phyloP scores from a whole-genome alignment of 129 eudicot species.

The Apium graveolens region DNA sequence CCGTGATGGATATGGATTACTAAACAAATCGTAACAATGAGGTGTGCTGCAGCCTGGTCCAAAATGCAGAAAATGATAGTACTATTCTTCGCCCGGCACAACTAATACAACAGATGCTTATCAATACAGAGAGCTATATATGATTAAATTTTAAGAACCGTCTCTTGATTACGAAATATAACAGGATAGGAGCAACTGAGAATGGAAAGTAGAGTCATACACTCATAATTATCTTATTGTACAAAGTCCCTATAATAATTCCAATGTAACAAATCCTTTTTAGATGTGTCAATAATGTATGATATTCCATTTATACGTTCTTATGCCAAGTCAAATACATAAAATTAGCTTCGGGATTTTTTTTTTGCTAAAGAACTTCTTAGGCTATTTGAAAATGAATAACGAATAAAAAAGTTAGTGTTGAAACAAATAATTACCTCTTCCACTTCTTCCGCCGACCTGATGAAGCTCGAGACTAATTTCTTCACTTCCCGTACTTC shows the following conservation, averaged over 20 bases:
- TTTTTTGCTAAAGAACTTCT: not conserved
- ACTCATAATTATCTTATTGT: not conserved
- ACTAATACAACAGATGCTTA: not conserved
- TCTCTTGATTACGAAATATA: not conserved
- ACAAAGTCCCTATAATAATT: not conserved
- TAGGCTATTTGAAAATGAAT: not conserved
- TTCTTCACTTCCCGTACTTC: conserved; percentile 60
- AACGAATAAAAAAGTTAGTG: not conserved
- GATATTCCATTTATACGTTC: not conserved
- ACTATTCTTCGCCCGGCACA: not conserved
- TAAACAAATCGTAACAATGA: not conserved
- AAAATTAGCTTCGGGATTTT: not conserved
- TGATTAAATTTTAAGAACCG: not conserved
- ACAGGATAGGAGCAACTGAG: not conserved
- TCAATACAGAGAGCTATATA: not conserved
- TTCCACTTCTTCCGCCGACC: conserved; percentile 90
- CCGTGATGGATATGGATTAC: not conserved
- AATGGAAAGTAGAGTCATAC: not conserved
- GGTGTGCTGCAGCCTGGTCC: not conserved
- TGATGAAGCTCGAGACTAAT: conserved; percentile 78
- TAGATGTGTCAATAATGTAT: not conserved
- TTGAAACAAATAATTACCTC: conserved; percentile 42
- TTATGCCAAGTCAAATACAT: not conserved
- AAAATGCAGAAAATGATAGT: not conserved
- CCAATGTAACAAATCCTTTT: not conserved